phyloP scores from a whole-genome alignment of 441 rosid genomes.

The Melastoma candidum region DNA sequence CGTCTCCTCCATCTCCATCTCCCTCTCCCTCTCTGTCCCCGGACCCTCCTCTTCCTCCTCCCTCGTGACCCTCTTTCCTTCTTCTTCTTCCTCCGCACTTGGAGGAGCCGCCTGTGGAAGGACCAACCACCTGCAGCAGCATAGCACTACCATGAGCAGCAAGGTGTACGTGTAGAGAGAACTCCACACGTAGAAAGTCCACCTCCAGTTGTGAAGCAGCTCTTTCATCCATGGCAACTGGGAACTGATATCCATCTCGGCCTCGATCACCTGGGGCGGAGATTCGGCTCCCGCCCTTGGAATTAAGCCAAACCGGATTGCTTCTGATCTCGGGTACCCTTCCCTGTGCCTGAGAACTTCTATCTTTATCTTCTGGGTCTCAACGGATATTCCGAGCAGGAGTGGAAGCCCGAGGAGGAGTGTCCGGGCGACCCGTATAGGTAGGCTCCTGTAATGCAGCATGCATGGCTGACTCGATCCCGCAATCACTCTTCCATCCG shows the following conservation, averaged over 20 bases:
- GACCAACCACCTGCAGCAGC: conserved; percentile 34
- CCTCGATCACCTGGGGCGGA: conserved; percentile 61
- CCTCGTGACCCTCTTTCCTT: not conserved
- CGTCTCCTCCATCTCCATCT: conserved; percentile 21
- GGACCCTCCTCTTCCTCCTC: conserved; percentile 8
- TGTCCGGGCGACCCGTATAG: conserved; percentile 40
- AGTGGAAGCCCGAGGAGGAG: conserved; percentile 48
- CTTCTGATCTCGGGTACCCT: conserved; percentile 37
- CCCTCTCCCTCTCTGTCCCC: not conserved
- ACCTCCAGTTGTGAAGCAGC: conserved; percentile 59
- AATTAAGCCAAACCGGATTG: conserved; percentile 40
- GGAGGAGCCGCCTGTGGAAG: conserved; percentile 16
- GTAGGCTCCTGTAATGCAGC: conserved; percentile 56
- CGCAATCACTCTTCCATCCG: conserved; percentile 31
- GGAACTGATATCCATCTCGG: conserved; percentile 39
- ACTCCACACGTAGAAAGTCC: conserved; percentile 63
- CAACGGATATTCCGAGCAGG: conserved; percentile 44
- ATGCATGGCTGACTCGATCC: conserved; percentile 68
- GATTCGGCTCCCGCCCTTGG: conserved; percentile 50
- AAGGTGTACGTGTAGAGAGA: conserved; percentile 33
- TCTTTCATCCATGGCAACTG: conserved; percentile 58
- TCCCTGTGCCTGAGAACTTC: conserved; percentile 42
- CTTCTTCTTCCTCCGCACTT: not conserved
- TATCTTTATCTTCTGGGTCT: conserved; percentile 49
- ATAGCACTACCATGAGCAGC: conserved; percentile 26